Evolutionary conservation across 208 protist species (phyloP), one percentile per base, ranked within the genome.

Genomic region (Leishmania turanica): DNA sequence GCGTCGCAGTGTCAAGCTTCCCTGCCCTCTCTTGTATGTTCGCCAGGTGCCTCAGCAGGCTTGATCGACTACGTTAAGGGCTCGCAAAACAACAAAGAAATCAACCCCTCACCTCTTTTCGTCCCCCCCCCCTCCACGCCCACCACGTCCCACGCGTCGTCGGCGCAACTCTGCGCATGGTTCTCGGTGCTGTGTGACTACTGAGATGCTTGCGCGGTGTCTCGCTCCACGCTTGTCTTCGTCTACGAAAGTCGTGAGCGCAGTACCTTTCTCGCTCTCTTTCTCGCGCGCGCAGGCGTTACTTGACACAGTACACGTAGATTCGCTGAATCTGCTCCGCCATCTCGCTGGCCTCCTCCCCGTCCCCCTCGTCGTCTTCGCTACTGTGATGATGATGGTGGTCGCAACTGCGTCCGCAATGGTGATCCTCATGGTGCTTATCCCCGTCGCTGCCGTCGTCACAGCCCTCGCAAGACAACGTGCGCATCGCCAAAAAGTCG

Each of bases 231-330:
- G 17, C 13, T 31, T 31, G 24, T 17, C 27, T 31, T n/a, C 27
- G 31, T 8, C 27, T n/a, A 7, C 15, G 2, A 47, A 9, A 9
- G 37, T 47, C 40, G 21, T 47, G 40, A 24, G 66, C 66, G 66
- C 66, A 49, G 40, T 7, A 42, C 40, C 19, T 53, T 5, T 11
- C 13, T 34, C 69, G 5, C 27, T 19, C 21, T 54, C 69, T 71
- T 19, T 58, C 53, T 9, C 45, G 45, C 45, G 56, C 0, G 24
- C 21, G 40, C 3, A 51, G 47, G 70, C 47, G 21, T 77, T 87
- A 93, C 64, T 80, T 71, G 8, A 93, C 88, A 53, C 84, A 81
- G 77, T 93, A 93, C 19, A 93, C 90, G n/a, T 66, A 81, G 47
- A 93, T 90, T n/a, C 86, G 86, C 2, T 70, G 74, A 17, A 93